Evolutionary conservation across 768 basidiomycete species (phyloP).

Genomic region (Omphalotus guepiniiformis): DNA sequence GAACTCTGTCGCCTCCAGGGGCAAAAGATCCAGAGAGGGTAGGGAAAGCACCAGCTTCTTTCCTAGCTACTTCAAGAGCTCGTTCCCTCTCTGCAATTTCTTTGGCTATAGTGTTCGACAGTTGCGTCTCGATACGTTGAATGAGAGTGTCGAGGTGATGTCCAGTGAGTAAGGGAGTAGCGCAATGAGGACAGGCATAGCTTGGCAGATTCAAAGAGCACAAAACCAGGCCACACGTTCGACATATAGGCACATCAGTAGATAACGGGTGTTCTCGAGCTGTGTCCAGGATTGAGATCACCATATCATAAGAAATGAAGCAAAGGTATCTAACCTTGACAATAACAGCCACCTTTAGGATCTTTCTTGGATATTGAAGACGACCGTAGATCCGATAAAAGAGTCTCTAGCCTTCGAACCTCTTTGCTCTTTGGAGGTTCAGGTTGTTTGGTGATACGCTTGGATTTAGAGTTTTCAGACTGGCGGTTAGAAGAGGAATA

Average conservation of each 20-base stretch:
- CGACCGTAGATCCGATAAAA: slow-evolving; percentile 34
- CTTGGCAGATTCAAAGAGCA: slow-evolving; percentile 55
- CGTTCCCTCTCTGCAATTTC: slow-evolving; percentile 49
- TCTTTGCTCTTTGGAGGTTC: slow-evolving; percentile 42
- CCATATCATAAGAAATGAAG: not conserved
- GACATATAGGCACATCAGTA: slow-evolving; percentile 49
- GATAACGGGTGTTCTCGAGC: slow-evolving; percentile 60
- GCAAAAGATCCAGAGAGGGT: slow-evolving; percentile 30
- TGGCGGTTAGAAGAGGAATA: not conserved
- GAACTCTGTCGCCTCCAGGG: not conserved
- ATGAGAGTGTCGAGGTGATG: slow-evolving; percentile 33
- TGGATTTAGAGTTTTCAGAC: not conserved
- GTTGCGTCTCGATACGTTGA: slow-evolving; percentile 37
- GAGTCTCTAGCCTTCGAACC: slow-evolving; percentile 42
- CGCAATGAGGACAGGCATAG: slow-evolving; percentile 53
- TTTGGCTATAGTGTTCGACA: slow-evolving; percentile 36
- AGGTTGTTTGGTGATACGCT: not conserved
- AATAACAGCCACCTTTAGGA: slow-evolving; percentile 66
- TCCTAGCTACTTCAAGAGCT: slow-evolving; percentile 42
- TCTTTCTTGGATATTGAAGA: slow-evolving; percentile 39
- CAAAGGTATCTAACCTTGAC: slow-evolving; percentile 44
- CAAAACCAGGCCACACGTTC: slow-evolving; percentile 56
- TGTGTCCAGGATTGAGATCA: slow-evolving; percentile 18
- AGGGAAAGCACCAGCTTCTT: slow-evolving; percentile 60
- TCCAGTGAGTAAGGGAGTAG: slow-evolving; percentile 31